Base-by-base conservation (phyloP, 345 rosid species). In the Gossypium rotundifolium region DNA sequence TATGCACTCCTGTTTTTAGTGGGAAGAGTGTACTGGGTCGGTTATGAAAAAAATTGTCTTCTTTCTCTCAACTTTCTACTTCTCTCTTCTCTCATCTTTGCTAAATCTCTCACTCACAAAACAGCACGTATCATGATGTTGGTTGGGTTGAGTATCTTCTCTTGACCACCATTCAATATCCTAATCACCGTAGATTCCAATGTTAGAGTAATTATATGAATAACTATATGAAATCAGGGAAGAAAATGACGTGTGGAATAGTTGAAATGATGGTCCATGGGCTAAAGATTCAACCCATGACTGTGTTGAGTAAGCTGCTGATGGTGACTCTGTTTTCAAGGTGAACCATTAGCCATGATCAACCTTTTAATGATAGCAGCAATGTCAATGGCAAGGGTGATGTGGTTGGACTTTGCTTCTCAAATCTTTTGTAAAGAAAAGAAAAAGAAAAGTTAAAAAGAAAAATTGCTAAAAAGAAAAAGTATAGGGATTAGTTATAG, bases 131-230 rank as follows among this genome's bases (percentile, higher is more conserved):
- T 33, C 38, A 33, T 29, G 96, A 93, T 71, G 82, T 89, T 17
- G 98, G 98, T 22, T 87, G 94, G 94, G 83, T 93, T 49, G 98
- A 93, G 60, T 83, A 78, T 74, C 85, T 93, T 73, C 83, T 93
- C 70, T 85, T 93, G 65, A 84, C 83, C 62, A 76, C 87, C 73
- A 82, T 81, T 68, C 65, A 82, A 22, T 82, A 74, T 42, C 71
- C 80, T 17, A 68, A 25, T 49, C 75, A 74, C 40, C 67, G 40
- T 17, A 69, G 81, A 57, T 55, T 83, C 54, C 29, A 68, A 77
- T 72, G 40, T 27, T 87, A 80, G 90, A 33, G 6, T 33, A 4
- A 33, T 33, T 33, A 33, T 4, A 4, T 33, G 97, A 13, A 46
- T 10, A 40, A 12, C 7, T 33, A 5, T 33, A 44, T 18, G 3